Conservation (phyloP, 768 basidiomycete genomes). For the Boletus rubropictus region DNA sequence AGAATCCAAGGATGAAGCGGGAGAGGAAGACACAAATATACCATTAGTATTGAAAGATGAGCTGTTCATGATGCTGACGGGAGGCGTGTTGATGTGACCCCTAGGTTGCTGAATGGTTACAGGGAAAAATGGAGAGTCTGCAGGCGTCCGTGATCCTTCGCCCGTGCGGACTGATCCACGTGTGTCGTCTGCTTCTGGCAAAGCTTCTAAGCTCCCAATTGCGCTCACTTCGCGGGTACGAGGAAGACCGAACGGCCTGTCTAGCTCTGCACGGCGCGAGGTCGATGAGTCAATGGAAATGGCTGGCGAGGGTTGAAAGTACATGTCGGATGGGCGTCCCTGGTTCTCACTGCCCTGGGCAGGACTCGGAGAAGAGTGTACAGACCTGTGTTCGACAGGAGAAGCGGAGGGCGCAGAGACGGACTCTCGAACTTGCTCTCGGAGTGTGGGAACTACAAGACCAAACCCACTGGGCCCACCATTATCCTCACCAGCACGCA, state of each 20-base stretch:
- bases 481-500: constrained; percentile 55
- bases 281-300: constrained; percentile 44
- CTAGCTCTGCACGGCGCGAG: constrained; percentile 41
- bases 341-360: constrained; percentile 32
- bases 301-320: constrained; percentile 34
- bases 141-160: constrained; percentile 24
- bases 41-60: constrained; percentile 39
- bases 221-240: constrained; percentile 46
- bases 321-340: constrained; percentile 22
- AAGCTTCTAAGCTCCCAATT: constrained; percentile 45
- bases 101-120: constrained; percentile 35
- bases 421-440: constrained; percentile 41
- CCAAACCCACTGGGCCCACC: constrained; percentile 35
- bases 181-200: constrained; percentile 53
- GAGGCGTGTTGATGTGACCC: constrained; percentile 42
- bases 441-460: constrained; percentile 43
- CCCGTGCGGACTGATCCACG: constrained; percentile 31
- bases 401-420: constrained; percentile 54
- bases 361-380: constrained; percentile 67
- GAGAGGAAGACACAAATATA: constrained; percentile 59
- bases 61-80: constrained; percentile 33
- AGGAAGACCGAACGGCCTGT: constrained; percentile 39
- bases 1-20: constrained; percentile 74
- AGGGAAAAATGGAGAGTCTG: constrained; percentile 36
- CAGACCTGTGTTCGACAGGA: constrained; percentile 60